These are phyloP conservation scores for Miamiensis avidus DNA, from an alignment of 169 alveolate species.

Conservation along the genomic window DNA sequence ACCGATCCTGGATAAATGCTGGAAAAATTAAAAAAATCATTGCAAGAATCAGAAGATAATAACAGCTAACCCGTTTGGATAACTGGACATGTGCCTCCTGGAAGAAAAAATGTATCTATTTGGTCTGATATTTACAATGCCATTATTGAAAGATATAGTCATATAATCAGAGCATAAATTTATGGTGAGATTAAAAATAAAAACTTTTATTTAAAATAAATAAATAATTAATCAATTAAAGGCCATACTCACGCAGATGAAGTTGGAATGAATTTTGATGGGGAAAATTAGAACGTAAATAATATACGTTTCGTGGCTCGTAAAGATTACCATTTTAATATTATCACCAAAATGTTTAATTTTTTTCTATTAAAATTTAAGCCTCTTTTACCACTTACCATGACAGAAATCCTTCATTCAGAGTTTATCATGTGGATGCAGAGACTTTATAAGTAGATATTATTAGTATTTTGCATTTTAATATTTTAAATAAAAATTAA, in stretches of 20 bases:
- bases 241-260: slow-evolving; percentile 22
- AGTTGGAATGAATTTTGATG: neutral
- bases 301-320: neutral
- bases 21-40: neutral
- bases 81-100: neutral
- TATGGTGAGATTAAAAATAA: neutral
- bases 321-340: too few relatives aligned
- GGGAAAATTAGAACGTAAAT: neutral
- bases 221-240: too few relatives aligned
- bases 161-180: neutral
- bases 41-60: neutral
- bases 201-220: too few relatives aligned
- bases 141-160: neutral
- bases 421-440: slow-evolving; percentile 16
- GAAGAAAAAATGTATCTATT: neutral
- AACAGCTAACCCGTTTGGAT: neutral
- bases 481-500: too few relatives aligned
- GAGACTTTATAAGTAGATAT: slow-evolving; percentile 6
- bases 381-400: slow-evolving; percentile 10
- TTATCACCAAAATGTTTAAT: too few relatives aligned
- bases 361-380: too few relatives aligned
- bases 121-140: neutral
- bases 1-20: slow-evolving; percentile 13
- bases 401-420: slow-evolving; percentile 13
- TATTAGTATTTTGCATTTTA: too few relatives aligned